Base-by-base conservation (phyloP, 208 protist species). In the Kentomonas sorsogonicus region DNA sequence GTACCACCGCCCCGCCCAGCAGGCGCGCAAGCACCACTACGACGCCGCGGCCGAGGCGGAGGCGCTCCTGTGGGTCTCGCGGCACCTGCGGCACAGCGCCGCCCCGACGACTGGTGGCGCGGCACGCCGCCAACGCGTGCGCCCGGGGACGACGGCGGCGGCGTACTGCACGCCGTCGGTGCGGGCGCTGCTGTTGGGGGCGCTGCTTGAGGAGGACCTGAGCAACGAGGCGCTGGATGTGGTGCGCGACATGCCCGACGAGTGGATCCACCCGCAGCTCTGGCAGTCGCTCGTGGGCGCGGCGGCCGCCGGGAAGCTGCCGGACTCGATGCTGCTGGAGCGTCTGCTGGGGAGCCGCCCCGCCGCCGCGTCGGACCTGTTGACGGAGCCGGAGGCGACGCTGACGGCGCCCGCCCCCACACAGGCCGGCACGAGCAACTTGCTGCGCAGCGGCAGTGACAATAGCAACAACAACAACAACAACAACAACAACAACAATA, bases 301-400 rank as follows among this genome's bases (percentile, higher is more conserved):
- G 5, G 86, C 83, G 1, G 73, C 64, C 10, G 71, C 85, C 36
- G 64, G 69, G 18, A 79, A 74, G 60, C 44, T 94, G 39, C 68
- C 82, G 13, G 60, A 91, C 68, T 83, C 80, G n/a, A 53, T 52
- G 25, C 40, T 91, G 31, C 60, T 93, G 16, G 83, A 79, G 79
- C 43, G 58, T 7, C 53, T 90, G 15, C 50, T 93, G 39, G 48
- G 53, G 0, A 13, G 61, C 38, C 30, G 22, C 13, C 58, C 61
- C 3, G 38, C 27, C 6, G 4, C 47, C 2, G 10, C 56, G 36
- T 15, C 23, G 38, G 6, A 11, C 0, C 25, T 5, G 22, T 7
- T 18, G 50, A 6, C 22, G 7, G 15, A 4, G 46, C 1, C 15
- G 16, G 13, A 60, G 20, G 29, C 13, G 36, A 36, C 10, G 46